Evolutionary conservation across 768 basidiomycete species (phyloP).

Genomic region (Saitozyma sp.): DNA sequence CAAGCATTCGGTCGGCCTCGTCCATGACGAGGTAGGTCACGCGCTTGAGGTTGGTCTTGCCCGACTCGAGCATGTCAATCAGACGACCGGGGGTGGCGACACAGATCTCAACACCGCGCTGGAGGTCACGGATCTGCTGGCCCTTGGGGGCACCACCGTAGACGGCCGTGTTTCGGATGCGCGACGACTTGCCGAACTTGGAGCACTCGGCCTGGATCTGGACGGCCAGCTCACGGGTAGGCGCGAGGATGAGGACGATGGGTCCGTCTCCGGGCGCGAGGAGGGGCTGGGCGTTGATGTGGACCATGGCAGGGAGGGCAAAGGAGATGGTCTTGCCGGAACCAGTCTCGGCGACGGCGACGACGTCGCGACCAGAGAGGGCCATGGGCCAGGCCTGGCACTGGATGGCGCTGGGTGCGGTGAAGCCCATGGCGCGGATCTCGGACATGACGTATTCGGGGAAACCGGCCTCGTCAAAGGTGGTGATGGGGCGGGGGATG

Average conservation of each 20-base stretch:
- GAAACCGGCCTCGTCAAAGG: slow-evolving; percentile 93
- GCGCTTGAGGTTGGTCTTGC: slow-evolving; percentile 93
- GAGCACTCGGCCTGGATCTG: slow-evolving; percentile 99
- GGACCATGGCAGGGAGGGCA: slow-evolving; percentile 97
- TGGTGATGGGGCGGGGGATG: slow-evolving; percentile 83
- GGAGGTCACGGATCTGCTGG: slow-evolving; percentile 94
- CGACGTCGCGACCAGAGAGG: slow-evolving; percentile 82
- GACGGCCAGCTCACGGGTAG: slow-evolving; percentile 96
- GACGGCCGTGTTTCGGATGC: slow-evolving; percentile 97
- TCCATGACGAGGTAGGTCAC: slow-evolving; percentile 99
- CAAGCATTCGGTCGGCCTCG: slow-evolving; percentile 99
- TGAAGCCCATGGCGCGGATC: slow-evolving; percentile 91
- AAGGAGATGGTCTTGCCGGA: slow-evolving; percentile 99
- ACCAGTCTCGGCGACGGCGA: slow-evolving; percentile 94
- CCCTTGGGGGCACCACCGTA: slow-evolving; percentile 99
- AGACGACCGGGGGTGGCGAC: slow-evolving; percentile 99
- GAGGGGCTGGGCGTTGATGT: slow-evolving; percentile 98
- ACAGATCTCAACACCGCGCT: slow-evolving; percentile 94
- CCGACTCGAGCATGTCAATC: slow-evolving; percentile 97
- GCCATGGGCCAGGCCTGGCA: slow-evolving; percentile 99
- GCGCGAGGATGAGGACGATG: slow-evolving; percentile 92
- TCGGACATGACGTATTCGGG: slow-evolving; percentile 94
- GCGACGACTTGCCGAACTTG: slow-evolving; percentile 86
- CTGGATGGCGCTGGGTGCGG: slow-evolving; percentile 88
- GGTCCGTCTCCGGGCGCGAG: slow-evolving; percentile 93